Evolutionary conservation across 768 basidiomycete genomes (phyloP).

Genomic region (Naganishia vishniacii): DNA sequence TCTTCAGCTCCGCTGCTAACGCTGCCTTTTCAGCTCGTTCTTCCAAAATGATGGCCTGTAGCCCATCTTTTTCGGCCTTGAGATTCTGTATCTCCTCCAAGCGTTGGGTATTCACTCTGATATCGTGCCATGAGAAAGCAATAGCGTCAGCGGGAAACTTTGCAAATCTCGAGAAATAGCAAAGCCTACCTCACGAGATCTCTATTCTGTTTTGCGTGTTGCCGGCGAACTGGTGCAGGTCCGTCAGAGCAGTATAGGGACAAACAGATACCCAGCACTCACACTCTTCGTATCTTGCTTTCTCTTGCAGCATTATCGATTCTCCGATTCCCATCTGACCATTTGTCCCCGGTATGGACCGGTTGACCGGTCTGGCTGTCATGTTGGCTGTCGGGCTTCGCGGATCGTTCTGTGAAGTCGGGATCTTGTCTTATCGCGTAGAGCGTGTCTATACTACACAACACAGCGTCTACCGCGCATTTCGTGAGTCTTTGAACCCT

Average conservation of each 20-base stretch:
- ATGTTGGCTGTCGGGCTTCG: neutral
- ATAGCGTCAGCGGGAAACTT: neutral
- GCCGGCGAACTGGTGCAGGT: conserved; percentile 6
- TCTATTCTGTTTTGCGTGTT: conserved; percentile 26
- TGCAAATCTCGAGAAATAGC: neutral
- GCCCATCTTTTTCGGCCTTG: conserved; percentile 17
- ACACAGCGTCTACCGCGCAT: neutral
- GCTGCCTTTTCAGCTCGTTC: conserved; percentile 21
- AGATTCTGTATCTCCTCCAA: conserved; percentile 16
- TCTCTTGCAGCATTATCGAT: conserved; percentile 10
- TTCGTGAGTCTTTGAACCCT: no score
- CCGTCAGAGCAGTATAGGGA: neutral
- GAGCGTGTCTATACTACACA: neutral
- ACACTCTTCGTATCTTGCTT: conserved; percentile 17
- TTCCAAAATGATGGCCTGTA: conserved; percentile 20
- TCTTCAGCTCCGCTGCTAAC: conserved; percentile 12
- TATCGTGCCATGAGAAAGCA: neutral
- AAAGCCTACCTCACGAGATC: conserved; percentile 21
- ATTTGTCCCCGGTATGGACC: neutral
- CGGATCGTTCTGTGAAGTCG: no score
- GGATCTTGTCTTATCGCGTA: neutral
- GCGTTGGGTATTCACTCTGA: conserved; percentile 21
- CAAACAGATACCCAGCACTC: neutral
- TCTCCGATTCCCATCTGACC: conserved; percentile 6
- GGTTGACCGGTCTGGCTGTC: conserved; percentile 13